Evolutionary conservation across 2,329 filamentous ascomycete species (phyloP), one percentile per base, ranked within the genome.

Genomic region (Aureobasidium pullulans): DNA sequence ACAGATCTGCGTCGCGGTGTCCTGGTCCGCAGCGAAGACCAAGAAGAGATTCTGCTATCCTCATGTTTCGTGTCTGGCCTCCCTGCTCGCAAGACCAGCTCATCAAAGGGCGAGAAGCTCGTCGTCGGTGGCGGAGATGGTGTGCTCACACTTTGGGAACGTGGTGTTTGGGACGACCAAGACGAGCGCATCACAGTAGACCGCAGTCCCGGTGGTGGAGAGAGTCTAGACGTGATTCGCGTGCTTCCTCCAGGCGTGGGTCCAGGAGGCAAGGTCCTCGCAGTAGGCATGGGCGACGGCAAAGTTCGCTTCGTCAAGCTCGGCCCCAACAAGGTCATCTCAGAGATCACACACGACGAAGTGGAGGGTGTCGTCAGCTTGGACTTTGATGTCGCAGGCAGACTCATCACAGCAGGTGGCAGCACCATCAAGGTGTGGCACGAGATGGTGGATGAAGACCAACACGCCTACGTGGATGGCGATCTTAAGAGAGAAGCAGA

Each of bases 151-250:
- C 76, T 97, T 6, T 99, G 94, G 92, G 93, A 99, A 72, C 88
- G 87, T 65, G 93, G 93, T 1, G 84, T 89, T 0, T 97, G 94
- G 93, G 92, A 96, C 68, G 93, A 97, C 71, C 90, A 96, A 71
- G 89, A 95, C 66, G 91, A 96, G 74, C 83, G 91, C 56, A 88
- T 96, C 67, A 84, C 88, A 50, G 84, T 96, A 8, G 86, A 90
- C 64, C 73, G 76, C 31, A 42, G 48, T 8, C 75, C 78, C 9
- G 81, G 79, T 19, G 87, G 84, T 8, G 89, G 84, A 46, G 91
- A 95, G 71, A 90, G 88, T 61, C 76, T 96, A 43, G 93, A 97
- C 68, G 82, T 85, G n/a, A 77, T 96, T 62, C 80, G 84, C 1
- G 74, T 87, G 56, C 77, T 94, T 16, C 90, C 91, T 0, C 83